These are phyloP conservation scores for Fraxinus excelsior DNA, from an alignment of 257 asterid species.

Conservation along the genomic window DNA sequence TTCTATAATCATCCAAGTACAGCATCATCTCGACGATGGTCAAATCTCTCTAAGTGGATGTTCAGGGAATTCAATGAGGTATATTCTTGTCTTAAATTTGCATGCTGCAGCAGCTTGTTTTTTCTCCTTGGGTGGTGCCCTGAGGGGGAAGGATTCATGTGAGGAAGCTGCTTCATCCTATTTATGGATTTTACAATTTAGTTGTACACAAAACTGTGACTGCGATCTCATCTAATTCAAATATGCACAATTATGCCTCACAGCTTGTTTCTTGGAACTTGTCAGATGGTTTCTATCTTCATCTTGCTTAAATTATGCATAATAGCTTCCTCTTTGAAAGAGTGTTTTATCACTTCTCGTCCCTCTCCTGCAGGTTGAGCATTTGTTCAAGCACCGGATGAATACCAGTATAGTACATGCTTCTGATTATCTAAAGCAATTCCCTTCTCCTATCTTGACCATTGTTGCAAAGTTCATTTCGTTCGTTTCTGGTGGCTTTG, in stretches of 20 bases:
- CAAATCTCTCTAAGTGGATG: conserved; percentile 96
- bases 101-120: not conserved
- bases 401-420: conserved; percentile 77
- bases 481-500: conserved; percentile 97
- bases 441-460: conserved; percentile 85
- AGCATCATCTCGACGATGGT: conserved; percentile 97
- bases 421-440: conserved; percentile 87
- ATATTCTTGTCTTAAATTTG: conserved; percentile 24
- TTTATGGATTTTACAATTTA: not conserved
- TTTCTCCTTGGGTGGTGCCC: not conserved
- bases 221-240: not conserved
- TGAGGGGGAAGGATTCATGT: conserved; percentile 12
- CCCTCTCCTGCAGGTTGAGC: conserved; percentile 71
- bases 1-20: conserved; percentile 95
- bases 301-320: conserved; percentile 1
- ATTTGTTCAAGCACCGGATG: conserved; percentile 91
- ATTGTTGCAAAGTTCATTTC: conserved; percentile 92
- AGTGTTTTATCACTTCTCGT: conserved; percentile 5
- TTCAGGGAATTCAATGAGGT: conserved; percentile 98
- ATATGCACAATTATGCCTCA: conserved; percentile 1
- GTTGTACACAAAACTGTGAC: not conserved
- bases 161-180: not conserved
- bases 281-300: not conserved
- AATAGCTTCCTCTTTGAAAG: conserved; percentile 16
- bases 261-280: conserved; percentile 16